Conservation (phyloP, 2,329 filamentous ascomycete species). For the Rutstroemia sydowiana region DNA sequence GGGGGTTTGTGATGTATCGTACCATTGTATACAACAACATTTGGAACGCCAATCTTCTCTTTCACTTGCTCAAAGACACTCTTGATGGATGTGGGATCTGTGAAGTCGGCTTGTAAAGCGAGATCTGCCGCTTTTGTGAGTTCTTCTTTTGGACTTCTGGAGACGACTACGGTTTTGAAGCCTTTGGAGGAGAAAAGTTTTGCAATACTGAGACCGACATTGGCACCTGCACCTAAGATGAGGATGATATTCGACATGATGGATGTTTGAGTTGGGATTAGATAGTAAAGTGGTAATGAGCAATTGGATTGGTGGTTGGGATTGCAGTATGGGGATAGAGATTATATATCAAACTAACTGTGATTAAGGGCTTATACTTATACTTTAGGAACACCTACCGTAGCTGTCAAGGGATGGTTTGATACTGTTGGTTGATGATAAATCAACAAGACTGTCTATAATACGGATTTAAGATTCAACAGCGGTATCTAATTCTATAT, state of each 20-base stretch:
- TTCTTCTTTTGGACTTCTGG: conserved; percentile 25
- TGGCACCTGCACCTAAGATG: conserved; percentile 37
- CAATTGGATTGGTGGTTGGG: too few species aligned
- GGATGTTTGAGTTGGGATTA: not conserved
- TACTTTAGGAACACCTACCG: too few species aligned
- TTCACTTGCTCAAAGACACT: conserved; percentile 35
- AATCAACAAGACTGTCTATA: too few species aligned
- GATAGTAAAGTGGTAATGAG: too few species aligned
- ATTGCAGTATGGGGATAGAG: too few species aligned
- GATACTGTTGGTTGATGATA: too few species aligned
- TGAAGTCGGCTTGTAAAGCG: conserved; percentile 32
- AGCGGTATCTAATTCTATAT: too few species aligned
- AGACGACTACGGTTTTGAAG: conserved; percentile 34
- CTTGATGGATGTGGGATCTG: conserved; percentile 18
- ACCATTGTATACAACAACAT: conserved; percentile 39
- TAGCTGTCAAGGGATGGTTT: too few species aligned
- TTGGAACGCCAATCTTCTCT: conserved; percentile 29
- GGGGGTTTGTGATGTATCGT: conserved; percentile 5
- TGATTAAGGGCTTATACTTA: too few species aligned
- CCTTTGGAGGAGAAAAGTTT: conserved; percentile 33
- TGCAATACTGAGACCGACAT: conserved; percentile 32
- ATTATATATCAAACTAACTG: too few species aligned
- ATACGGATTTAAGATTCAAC: too few species aligned
- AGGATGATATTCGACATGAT: conserved; percentile 22
- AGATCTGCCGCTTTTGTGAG: conserved; percentile 26